Evolutionary conservation across 2,329 filamentous ascomycete genomes (phyloP).

Genomic region (Colletotrichum sansevieriae): DNA sequence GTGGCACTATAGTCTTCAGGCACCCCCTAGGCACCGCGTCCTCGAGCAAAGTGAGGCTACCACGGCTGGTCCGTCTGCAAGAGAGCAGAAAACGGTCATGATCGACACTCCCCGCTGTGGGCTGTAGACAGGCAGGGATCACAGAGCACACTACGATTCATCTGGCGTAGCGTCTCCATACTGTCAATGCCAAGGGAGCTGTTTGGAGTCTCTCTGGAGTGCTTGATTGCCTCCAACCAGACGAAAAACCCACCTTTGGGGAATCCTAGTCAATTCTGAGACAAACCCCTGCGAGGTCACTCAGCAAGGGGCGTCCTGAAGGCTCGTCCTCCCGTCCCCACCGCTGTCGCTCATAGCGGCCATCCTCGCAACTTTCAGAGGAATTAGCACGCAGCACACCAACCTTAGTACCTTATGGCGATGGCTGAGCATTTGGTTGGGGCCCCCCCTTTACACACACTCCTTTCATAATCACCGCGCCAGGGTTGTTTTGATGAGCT

Average conservation of each 20-base stretch:
- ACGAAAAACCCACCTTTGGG: conserved; percentile 45
- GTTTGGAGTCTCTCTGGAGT: conserved; percentile 35
- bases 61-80: conserved; percentile 41
- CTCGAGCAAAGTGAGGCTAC: conserved; percentile 40
- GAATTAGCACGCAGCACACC: conserved; percentile 5
- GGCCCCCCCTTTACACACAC: conserved; percentile 28
- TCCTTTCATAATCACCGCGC: conserved; percentile 40
- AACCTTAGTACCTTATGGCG: conserved; percentile 4
- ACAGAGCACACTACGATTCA: conserved; percentile 15
- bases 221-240: conserved; percentile 31
- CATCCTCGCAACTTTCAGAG: conserved; percentile 16
- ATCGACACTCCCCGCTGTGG: conserved; percentile 48
- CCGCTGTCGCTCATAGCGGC: conserved; percentile 19
- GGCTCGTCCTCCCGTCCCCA: conserved; percentile 28
- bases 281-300: conserved; percentile 48
- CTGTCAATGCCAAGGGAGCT: conserved; percentile 35
- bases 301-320: conserved; percentile 35
- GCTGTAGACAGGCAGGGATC: conserved; percentile 42
- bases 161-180: conserved; percentile 37
- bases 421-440: conserved; percentile 7
- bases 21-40: conserved; percentile 20
- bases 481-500: conserved; percentile 41
- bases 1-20: conserved; percentile 31
- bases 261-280: conserved; percentile 52
- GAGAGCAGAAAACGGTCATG: conserved; percentile 46